Base-by-base conservation (phyloP, 108 stramenopile species). In the Seminavis robusta region DNA sequence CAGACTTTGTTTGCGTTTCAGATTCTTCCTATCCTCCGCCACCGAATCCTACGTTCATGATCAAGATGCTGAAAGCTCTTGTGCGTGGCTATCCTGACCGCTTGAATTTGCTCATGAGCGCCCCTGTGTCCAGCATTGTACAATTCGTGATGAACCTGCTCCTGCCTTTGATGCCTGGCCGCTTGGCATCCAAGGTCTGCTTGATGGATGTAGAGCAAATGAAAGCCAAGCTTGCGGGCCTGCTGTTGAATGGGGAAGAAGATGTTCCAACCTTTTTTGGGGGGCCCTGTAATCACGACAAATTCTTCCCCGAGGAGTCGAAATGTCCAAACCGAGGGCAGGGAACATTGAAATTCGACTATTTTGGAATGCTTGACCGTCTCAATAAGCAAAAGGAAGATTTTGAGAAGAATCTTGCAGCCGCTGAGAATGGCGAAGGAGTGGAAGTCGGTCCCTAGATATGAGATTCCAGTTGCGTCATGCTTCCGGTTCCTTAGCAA, bases 111-210 rank as follows among this genome's bases (percentile, higher is more conserved):
- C 64, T 94, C 32, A 29, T 79, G 26, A 83, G 88, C n/a, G 88
- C 88, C 11, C 92, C 92, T 0, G 77, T 90, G 5, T 79, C 77
- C 15, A 76, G 74, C 45, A 83, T 94, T 64, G 80, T 94, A 28
- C 85, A 88, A 52, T 87, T 87, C 53, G 88, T 94, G 1, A 84
- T 94, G 86, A 94, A 94, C 56, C 66, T 94, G 16, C 59, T 88
- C 46, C 56, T 90, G 51, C 92, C 92, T 0, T 70, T 94, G 21
- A 90, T 94, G 92, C 92, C 92, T 17, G 86, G 88, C 16, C 70
- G 87, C 23, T 50, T 94, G 43, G 69, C 84, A 17, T 75, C 77
- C 36, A 94, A 94, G 56, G 79, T 94, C 38, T 39, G 79, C 19
- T 56, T 94, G 66, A 56, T 80, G 49, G 81, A 74, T 46, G 10